Conservation (phyloP, 805 yeast genomes). For the Metschnikowia reukaufii region DNA sequence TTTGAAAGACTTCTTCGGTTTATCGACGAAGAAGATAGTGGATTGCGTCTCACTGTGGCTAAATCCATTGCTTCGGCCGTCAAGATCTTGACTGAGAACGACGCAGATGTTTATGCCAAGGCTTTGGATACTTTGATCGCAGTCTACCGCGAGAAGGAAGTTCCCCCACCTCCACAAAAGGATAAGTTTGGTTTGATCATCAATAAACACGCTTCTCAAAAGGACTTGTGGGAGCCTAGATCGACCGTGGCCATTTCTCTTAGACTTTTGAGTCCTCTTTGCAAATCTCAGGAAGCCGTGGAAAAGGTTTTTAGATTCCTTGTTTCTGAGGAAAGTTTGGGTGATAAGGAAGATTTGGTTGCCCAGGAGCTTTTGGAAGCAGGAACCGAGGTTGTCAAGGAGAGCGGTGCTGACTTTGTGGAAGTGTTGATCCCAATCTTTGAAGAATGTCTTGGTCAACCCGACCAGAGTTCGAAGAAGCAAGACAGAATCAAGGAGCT, state of each 20-base stretch:
- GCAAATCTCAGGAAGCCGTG: conserved; percentile 39
- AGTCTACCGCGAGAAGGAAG: conserved; percentile 57
- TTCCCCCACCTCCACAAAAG: conserved; percentile 72
- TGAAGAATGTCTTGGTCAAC: conserved; percentile 60
- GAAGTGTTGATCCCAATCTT: conserved; percentile 79
- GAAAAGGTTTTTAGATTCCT: conserved; percentile 61
- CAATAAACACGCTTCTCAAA: conserved; percentile 56
- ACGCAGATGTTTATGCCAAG: conserved; percentile 23
- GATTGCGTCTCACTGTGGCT: conserved; percentile 73
- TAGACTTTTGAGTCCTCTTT: conserved; percentile 54
- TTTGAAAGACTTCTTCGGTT: conserved; percentile 49
- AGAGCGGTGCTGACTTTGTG: conserved; percentile 64
- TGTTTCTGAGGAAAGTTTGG: conserved; percentile 62
- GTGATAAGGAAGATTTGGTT: conserved; percentile 71
- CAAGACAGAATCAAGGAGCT: conserved; percentile 73
- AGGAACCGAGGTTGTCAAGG: conserved; percentile 70
- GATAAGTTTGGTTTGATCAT: conserved; percentile 82
- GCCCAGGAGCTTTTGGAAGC: conserved; percentile 85
- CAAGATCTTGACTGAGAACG: conserved; percentile 26
- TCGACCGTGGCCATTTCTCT: conserved; percentile 76
- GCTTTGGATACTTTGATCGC: conserved; percentile 49
- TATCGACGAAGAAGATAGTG: conserved; percentile 57
- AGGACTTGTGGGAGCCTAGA: conserved; percentile 83
- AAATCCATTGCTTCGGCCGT: conserved; percentile 65
- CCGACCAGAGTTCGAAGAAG: conserved; percentile 44